Conservation (phyloP, 2,329 filamentous ascomycete genomes). For the Aspergillus pseudoterreus region DNA sequence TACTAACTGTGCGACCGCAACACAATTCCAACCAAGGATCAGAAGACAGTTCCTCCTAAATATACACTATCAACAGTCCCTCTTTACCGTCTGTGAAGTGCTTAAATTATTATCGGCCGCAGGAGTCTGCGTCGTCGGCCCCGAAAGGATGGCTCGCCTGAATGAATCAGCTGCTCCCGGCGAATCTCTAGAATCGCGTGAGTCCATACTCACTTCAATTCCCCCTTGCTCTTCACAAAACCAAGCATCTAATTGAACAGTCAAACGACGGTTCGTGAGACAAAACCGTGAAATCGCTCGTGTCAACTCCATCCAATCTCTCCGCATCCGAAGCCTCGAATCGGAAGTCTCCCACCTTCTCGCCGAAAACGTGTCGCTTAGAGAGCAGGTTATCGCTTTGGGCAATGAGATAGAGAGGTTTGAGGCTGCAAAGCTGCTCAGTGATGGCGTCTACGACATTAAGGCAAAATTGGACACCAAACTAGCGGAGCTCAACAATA, state of each 20-base stretch:
- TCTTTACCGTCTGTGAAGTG: not conserved
- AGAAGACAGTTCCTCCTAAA: no score
- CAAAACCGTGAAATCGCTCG: slow-evolving; percentile 65
- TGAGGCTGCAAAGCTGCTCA: slow-evolving; percentile 41
- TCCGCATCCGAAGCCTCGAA: slow-evolving; percentile 62
- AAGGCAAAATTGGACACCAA: slow-evolving; percentile 55
- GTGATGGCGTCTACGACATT: slow-evolving; percentile 48
- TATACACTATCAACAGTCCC: no score
- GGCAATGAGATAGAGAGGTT: slow-evolving; percentile 52
- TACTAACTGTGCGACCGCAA: not conserved
- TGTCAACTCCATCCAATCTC: slow-evolving; percentile 61
- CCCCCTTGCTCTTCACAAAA: not conserved
- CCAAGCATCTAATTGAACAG: slow-evolving; percentile 31
- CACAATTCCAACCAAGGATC: no score
- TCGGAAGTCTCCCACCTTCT: slow-evolving; percentile 59
- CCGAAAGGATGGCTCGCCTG: slow-evolving; percentile 44
- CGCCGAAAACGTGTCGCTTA: slow-evolving; percentile 57
- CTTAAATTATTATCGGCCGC: not conserved
- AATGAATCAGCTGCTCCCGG: slow-evolving; percentile 44
- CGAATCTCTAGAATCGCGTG: slow-evolving; percentile 48
- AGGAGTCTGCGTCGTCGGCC: not conserved
- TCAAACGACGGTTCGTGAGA: slow-evolving; percentile 61
- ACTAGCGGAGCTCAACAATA: slow-evolving; percentile 50
- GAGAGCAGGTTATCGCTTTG: slow-evolving; percentile 57
- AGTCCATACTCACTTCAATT: slow-evolving; percentile 18